These are phyloP conservation scores for Fusarium tupiense DNA, from an alignment of 2,329 filamentous ascomycete genomes.

Conservation along the genomic window DNA sequence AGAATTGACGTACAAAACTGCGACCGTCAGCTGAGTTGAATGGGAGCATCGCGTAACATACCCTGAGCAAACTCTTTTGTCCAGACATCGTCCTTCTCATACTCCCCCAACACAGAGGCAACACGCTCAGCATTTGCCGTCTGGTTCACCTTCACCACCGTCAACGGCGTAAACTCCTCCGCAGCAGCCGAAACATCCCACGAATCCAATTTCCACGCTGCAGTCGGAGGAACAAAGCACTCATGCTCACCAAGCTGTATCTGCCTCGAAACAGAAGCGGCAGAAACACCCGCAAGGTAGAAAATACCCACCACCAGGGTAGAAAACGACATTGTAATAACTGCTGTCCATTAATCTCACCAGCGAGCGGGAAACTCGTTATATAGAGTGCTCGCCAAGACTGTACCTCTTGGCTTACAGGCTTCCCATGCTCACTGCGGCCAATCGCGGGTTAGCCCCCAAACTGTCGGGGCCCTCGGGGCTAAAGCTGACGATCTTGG, in stretches of 20 bases:
- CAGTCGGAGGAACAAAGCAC: conserved; percentile 16
- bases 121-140: not conserved
- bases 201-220: conserved; percentile 7
- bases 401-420: not conserved
- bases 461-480: not conserved
- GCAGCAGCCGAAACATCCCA: not conserved
- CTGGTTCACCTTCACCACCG: not conserved
- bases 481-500: not conserved
- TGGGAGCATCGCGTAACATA: not conserved
- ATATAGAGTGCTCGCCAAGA: not conserved
- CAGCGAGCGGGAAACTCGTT: not conserved
- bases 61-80: not conserved
- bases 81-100: conserved; percentile 23
- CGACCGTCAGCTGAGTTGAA: not conserved
- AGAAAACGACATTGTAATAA: conserved; percentile 1
- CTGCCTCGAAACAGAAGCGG: conserved; percentile 16
- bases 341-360: not conserved
- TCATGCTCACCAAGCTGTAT: conserved; percentile 13
- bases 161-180: conserved; percentile 9
- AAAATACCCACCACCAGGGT: not conserved
- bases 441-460: not conserved
- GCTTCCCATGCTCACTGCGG: not conserved
- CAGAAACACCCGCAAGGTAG: not conserved
- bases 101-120: not conserved
- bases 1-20: not conserved